Base-by-base conservation (phyloP, 2,329 filamentous ascomycete species). In the Colletotrichum aenigma region DNA sequence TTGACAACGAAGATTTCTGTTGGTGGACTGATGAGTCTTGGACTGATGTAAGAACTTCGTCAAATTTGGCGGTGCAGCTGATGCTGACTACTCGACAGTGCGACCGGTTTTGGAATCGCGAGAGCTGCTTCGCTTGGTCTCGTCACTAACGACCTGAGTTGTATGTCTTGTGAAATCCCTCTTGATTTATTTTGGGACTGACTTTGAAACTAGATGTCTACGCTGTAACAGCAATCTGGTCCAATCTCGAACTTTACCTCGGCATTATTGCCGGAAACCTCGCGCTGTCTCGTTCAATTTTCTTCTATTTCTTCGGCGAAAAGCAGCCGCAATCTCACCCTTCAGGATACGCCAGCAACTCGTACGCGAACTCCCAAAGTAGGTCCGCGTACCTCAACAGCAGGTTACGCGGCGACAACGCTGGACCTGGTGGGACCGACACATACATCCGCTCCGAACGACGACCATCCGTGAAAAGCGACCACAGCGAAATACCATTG, bases 141-240 rank as follows among this genome's bases (percentile, higher is more conserved):
- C 5, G 73, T 77, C 4, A 81, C 79, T 0, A 55, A 30, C 12
- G 80, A 82, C 28, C 67, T 82, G 6, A 82, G 77, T 30, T 82
- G 80, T 81, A 78, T 28, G 80, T 71, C 1, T 12, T 28, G 28
- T 4, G 5, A 21, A 2, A 1, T 26, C 30, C 7, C 15, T 34
- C n/a, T 36, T 7, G 1, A 7, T 16, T 9, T 1, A 7, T 26
- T 8, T n/a, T 4, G 38, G 10, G 1, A n/a, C 70, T 73, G 62
- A 73, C 70, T 26, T 13, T 7, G n/a, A 32, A n/a, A 28, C 8
- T 36, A 84, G 83, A 80, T 74, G 78, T 80, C 7, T 84, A 83
- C 58, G 80, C 79, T 48, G 82, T 83, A 13, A 81, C 83, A 2
- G 84, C 84, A 32, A 84, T 85, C 52, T 86, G 84, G 84, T 85